Percentiles rank a stretch among this genome's conserved stretches.
Conservation (phyloP, 257 asterid species). For the Apocynum venetum region DNA sequence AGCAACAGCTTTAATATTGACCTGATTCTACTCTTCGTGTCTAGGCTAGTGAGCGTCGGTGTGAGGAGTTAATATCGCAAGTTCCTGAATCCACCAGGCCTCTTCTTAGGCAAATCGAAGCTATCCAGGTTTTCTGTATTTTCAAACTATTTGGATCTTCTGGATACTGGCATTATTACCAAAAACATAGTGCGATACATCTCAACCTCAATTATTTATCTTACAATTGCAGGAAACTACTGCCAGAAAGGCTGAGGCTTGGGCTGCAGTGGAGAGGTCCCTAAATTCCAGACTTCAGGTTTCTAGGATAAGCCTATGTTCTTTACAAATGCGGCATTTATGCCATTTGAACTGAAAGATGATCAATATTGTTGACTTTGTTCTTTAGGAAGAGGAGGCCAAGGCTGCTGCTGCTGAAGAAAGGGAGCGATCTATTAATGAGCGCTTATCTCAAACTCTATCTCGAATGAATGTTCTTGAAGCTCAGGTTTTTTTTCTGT, state of each 20-base stretch:
- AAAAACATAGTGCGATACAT: neutral
- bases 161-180: neutral
- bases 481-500: slow-evolving; percentile 69
- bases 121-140: slow-evolving; percentile 77
- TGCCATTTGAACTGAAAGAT: neutral
- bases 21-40: slow-evolving; percentile 15
- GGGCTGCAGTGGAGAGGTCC: slow-evolving; percentile 97
- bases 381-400: slow-evolving; percentile 86
- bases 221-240: slow-evolving; percentile 74
- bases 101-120: slow-evolving; percentile 97
- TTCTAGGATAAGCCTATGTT: slow-evolving; percentile 20
- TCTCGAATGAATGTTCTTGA: slow-evolving; percentile 98
- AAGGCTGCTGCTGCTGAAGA: slow-evolving; percentile 95
- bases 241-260: slow-evolving; percentile 85
- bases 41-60: slow-evolving; percentile 95
- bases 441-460: slow-evolving; percentile 90
- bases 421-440: slow-evolving; percentile 85
- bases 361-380: slow-evolving; percentile 14
- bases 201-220: slow-evolving; percentile 16
- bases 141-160: slow-evolving; percentile 1
- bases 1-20: slow-evolving; percentile 1
- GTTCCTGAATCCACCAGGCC: slow-evolving; percentile 99
- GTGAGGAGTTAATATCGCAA: slow-evolving; percentile 94
- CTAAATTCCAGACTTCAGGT: slow-evolving; percentile 96
- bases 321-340: slow-evolving; percentile 6